Evolutionary conservation across 768 basidiomycete species (phyloP).

Genomic region (Tricholoma saponaceum): DNA sequence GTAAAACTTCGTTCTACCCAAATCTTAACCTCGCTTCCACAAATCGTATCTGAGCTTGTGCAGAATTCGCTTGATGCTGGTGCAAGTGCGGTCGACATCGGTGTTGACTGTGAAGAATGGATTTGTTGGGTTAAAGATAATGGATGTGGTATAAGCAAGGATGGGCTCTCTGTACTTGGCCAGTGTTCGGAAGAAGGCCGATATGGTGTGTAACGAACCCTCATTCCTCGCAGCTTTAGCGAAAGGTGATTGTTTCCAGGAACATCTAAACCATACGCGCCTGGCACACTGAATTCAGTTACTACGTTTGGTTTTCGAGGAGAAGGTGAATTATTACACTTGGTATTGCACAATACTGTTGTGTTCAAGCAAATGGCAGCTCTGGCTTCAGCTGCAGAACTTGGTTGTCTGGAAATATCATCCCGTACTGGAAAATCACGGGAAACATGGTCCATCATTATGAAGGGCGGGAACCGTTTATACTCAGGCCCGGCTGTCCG

Average conservation of each 20-base stretch:
- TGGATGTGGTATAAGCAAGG: constrained; percentile 69
- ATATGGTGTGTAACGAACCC: constrained; percentile 58
- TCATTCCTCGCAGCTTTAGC: background rate
- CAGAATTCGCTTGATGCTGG: constrained; percentile 89
- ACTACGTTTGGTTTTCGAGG: constrained; percentile 89
- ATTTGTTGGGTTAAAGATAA: constrained; percentile 83
- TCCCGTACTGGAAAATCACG: constrained; percentile 63
- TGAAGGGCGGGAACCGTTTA: constrained; percentile 69
- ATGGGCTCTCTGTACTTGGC: constrained; percentile 52
- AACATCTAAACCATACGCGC: constrained; percentile 67
- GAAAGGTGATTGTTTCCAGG: constrained; percentile 32
- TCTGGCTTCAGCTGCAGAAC: constrained; percentile 75
- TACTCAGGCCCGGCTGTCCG: constrained; percentile 73
- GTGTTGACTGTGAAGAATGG: constrained; percentile 76
- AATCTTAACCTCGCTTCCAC: constrained; percentile 77
- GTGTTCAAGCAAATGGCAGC: constrained; percentile 39
- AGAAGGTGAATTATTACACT: constrained; percentile 58
- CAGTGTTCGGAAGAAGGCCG: constrained; percentile 48
- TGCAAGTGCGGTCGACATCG: constrained; percentile 64
- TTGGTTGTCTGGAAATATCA: constrained; percentile 78
- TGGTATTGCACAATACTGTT: background rate
- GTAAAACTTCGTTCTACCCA: constrained; percentile 77
- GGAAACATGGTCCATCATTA: constrained; percentile 72
- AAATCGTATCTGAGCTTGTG: constrained; percentile 79
- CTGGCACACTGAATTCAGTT: constrained; percentile 43